phyloP scores from a whole-genome alignment of 2,329 filamentous ascomycete genomes.

The Ciborinia camelliae region DNA sequence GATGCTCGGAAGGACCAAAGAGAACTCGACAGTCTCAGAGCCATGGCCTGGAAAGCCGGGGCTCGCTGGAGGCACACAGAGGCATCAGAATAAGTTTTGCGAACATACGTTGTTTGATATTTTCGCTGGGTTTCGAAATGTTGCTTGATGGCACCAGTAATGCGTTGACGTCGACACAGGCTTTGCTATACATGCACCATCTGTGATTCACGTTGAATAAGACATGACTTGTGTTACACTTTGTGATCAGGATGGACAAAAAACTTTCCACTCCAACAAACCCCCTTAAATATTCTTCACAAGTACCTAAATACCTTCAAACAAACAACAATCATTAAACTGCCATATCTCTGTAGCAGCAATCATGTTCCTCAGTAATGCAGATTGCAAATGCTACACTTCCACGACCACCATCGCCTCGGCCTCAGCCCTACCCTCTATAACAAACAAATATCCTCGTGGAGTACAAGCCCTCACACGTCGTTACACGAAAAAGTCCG shows the following conservation, averaged over 20 bases:
- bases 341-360: neutral
- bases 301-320: neutral
- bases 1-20: neutral
- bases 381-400: neutral
- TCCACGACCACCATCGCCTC: neutral
- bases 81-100: neutral
- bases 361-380: conserved; percentile 1
- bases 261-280: neutral
- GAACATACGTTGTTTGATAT: neutral
- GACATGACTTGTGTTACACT: neutral
- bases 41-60: neutral
- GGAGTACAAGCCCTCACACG: neutral
- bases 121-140: neutral
- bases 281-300: neutral
- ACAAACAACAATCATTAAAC: neutral
- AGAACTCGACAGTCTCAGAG: neutral
- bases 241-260: neutral
- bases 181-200: neutral
- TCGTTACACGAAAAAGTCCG: neutral
- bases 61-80: conserved; percentile 8
- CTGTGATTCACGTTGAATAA: neutral
- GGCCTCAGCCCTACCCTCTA: neutral
- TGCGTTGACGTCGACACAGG: neutral
- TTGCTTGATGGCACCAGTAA: neutral
- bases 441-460: neutral